Percentiles rank a stretch among this genome's conserved stretches.
phyloP scores from a whole-genome alignment of 75 land plant genomes.

The Sequoiadendron giganteum region DNA sequence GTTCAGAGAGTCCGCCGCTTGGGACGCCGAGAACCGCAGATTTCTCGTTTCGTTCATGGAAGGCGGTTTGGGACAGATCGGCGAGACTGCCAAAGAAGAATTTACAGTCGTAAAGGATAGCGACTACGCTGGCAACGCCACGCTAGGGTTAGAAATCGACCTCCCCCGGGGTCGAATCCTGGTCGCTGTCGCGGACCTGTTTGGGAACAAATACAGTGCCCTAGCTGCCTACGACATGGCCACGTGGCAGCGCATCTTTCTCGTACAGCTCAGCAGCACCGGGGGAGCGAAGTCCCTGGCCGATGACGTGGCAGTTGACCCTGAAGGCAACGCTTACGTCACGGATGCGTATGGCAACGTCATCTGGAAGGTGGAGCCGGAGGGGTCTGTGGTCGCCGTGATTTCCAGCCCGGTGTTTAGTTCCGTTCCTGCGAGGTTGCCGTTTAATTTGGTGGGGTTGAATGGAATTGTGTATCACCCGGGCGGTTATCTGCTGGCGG shows the following conservation, averaged over 20 bases:
- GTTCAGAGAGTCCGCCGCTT: slow-evolving; percentile 61
- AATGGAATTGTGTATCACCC: slow-evolving; percentile 80
- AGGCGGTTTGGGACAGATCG: slow-evolving; percentile 28
- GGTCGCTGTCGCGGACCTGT: slow-evolving; percentile 39
- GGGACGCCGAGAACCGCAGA: slow-evolving; percentile 49
- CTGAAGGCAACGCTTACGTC: slow-evolving; percentile 60
- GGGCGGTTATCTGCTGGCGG: slow-evolving; percentile 50
- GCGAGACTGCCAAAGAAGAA: slow-evolving; percentile 23
- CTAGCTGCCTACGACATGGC: slow-evolving; percentile 63
- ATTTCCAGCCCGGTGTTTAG: slow-evolving; percentile 36
- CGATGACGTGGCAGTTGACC: slow-evolving; percentile 72
- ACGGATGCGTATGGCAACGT: slow-evolving; percentile 49
- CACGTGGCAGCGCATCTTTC: slow-evolving; percentile 55
- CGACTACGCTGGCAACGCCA: slow-evolving; percentile 46
- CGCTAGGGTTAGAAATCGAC: slow-evolving; percentile 62
- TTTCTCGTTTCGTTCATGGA: slow-evolving; percentile 59
- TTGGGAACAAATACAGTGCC: slow-evolving; percentile 32
- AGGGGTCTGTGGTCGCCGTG: slow-evolving; percentile 32
- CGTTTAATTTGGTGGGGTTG: slow-evolving; percentile 45
- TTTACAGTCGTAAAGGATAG: slow-evolving; percentile 27
- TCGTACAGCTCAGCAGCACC: slow-evolving; percentile 48
- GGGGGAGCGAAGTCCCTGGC: slow-evolving; percentile 51
- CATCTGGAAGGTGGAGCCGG: slow-evolving; percentile 62
- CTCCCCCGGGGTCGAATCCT: slow-evolving; percentile 47
- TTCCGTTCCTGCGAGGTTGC: slow-evolving; percentile 16